These are phyloP conservation scores for Chara braunii DNA, from an alignment of 139 green algal species.

Conservation along the genomic window DNA sequence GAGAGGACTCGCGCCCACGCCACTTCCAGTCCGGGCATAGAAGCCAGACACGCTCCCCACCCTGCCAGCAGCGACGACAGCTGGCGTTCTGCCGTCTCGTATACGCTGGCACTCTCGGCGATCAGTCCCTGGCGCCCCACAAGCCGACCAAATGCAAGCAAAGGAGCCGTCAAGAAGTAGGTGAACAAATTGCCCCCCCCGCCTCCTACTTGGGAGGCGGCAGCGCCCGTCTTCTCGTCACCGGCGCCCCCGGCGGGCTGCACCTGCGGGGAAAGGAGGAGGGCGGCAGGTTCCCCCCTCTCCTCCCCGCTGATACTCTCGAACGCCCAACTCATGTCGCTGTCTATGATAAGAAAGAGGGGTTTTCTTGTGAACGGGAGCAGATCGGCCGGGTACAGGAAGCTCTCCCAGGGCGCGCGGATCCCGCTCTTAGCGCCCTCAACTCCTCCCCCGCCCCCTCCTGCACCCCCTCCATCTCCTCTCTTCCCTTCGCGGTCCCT, in stretches of 20 bases:
- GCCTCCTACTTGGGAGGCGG: background rate
- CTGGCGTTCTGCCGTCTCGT: slow-evolving; percentile 9
- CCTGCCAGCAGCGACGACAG: background rate
- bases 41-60: slow-evolving; percentile 11
- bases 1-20: slow-evolving; percentile 12
- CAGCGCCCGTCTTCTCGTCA: no score
- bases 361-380: slow-evolving; percentile 48
- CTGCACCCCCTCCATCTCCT: no score
- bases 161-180: slow-evolving; percentile 21
- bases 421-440: no score
- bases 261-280: slow-evolving; percentile 13
- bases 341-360: slow-evolving; percentile 57
- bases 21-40: background rate
- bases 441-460: no score
- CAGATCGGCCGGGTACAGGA: slow-evolving; percentile 50
- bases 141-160: slow-evolving; percentile 21
- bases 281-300: slow-evolving; percentile 1
- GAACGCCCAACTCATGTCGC: slow-evolving; percentile 37
- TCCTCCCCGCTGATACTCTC: slow-evolving; percentile 15
- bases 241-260: slow-evolving; percentile 8
- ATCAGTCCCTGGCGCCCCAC: background rate
- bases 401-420: no score
- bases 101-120: background rate
- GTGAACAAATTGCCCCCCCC: slow-evolving; percentile 21
- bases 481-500: no score